Base-by-base conservation (phyloP, 2,329 filamentous ascomycete species). In the Sarocladiaceae sp. region DNA sequence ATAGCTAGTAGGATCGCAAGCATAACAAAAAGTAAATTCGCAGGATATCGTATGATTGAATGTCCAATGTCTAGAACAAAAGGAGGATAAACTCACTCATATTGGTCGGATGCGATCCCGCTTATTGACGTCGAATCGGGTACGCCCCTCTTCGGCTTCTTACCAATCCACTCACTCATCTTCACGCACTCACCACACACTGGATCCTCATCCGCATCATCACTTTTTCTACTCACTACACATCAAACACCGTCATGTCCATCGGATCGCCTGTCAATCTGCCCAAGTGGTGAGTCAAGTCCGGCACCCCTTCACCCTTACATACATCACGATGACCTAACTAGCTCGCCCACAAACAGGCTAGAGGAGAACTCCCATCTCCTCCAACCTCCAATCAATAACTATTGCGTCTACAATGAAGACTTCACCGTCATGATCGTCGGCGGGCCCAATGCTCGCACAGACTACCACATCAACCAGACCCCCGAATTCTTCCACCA, bases 401-500 rank as follows among this genome's bases (percentile, higher is more conserved):
- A 97, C 75, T 95, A 94, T 76, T 97, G 92, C 73, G 90, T 97
- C 63, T 96, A 96, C 75, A 88, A 96, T 66, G 81, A 88, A 52
- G 81, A 82, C 63, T 82, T 93, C 54, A 91, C 87, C 37, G 87
- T 94, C 65, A 94, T 94, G 88, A 91, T 96, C 62, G 92, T 99
- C 56, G 94, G 94, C 66, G 94, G 94, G 12, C 94, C 94, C 63
- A 97, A 97, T 70, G 90, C 90, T 55, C 85, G 94, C 58, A 97
- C 92, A 52, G 94, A 97, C 77, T 99, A 97, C 77, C 94, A 97
- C 79, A 93, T 97, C 80, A 97, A 97, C 78, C 77, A 84, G 62
- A 97, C 93, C 0, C 85, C 94, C 12, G 94, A 97, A 71, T 97
- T 92, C 86, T 99, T 97, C 83, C 97, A 94, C 79, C 93, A 97